Conservation (phyloP, 2,329 filamentous ascomycete genomes). For the Penicillium sp. region DNA sequence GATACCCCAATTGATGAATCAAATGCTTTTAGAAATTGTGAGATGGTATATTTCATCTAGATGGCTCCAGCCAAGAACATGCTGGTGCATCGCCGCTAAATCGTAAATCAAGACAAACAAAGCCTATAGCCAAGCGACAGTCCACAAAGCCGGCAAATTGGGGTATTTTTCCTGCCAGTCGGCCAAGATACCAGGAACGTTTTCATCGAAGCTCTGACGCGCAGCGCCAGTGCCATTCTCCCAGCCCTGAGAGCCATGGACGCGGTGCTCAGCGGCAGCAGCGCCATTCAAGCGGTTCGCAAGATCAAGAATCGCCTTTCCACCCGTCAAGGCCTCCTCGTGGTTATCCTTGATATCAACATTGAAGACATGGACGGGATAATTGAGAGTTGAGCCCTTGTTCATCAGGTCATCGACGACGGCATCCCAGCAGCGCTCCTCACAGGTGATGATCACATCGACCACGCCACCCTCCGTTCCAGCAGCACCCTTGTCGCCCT, state of each 20-base stretch:
- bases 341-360: conserved; percentile 98
- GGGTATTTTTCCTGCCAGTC: conserved; percentile 97
- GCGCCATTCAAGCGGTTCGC: conserved; percentile 81
- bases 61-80: neutral
- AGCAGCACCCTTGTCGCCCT: conserved; percentile 71
- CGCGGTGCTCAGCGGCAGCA: conserved; percentile 73
- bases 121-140: conserved; percentile 82
- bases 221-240: conserved; percentile 68
- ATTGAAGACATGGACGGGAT: conserved; percentile 96
- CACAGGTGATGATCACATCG: conserved; percentile 94
- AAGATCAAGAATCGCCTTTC: conserved; percentile 87
- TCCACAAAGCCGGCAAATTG: conserved; percentile 88
- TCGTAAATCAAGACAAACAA: conserved; percentile 20
- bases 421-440: conserved; percentile 97
- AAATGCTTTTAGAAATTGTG: neutral
- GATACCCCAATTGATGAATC: conserved; percentile 3
- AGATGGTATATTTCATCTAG: conserved; percentile 1
- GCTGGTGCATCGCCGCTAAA: neutral
- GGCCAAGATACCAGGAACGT: conserved; percentile 86
- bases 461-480: conserved; percentile 89
- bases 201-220: conserved; percentile 82
- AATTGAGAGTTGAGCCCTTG: conserved; percentile 81
- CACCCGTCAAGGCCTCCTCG: conserved; percentile 89
- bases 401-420: conserved; percentile 91
- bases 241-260: conserved; percentile 66